phyloP scores from a whole-genome alignment of 2,329 filamentous ascomycete genomes.

The Chaetomium sp. region DNA sequence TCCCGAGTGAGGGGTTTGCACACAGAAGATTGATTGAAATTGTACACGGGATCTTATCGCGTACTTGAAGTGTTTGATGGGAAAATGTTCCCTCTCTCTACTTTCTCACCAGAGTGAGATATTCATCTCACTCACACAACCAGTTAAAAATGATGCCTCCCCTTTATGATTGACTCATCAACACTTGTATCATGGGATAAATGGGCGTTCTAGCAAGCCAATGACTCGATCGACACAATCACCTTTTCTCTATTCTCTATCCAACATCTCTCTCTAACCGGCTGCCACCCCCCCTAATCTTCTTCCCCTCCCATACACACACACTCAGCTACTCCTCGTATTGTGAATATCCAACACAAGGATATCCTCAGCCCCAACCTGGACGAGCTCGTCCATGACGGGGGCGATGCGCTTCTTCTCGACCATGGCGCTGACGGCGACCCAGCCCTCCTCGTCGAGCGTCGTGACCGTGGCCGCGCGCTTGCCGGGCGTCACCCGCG shows the following conservation, averaged over 20 bases:
- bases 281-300: not conserved
- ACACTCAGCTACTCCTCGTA: constrained; percentile 34
- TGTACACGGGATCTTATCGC: not conserved
- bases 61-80: not conserved
- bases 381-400: constrained; percentile 82
- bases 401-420: constrained; percentile 81
- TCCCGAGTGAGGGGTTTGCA: not conserved
- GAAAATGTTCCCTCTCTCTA: no score
- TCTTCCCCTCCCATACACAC: not conserved
- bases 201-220: not conserved
- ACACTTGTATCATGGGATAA: no score
- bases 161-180: no score
- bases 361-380: constrained; percentile 80
- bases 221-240: not conserved
- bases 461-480: constrained; percentile 89
- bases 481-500: constrained; percentile 86
- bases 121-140: no score
- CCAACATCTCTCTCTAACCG: constrained; percentile 1
- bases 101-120: no score
- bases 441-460: constrained; percentile 86
- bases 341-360: constrained; percentile 86
- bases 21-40: constrained; percentile 6
- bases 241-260: constrained; percentile 3
- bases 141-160: not conserved
- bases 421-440: constrained; percentile 93